Evolutionary conservation across 768 basidiomycete genomes (phyloP).

Genomic region (Neoboletus brunneissimus): DNA sequence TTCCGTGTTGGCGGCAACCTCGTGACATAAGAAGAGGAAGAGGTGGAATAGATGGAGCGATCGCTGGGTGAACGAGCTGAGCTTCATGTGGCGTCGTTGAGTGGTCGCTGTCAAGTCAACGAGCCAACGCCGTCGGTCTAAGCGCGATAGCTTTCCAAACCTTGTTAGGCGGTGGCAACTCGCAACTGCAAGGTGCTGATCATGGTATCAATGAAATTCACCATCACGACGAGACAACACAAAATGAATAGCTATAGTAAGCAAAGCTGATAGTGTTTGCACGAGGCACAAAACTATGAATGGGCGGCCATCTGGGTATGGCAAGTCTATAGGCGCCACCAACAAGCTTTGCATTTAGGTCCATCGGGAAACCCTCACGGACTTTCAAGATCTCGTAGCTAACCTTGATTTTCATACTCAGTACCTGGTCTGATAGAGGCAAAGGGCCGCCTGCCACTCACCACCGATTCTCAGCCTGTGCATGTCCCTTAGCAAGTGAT

Average conservation of each 20-base stretch:
- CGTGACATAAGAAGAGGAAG: constrained; percentile 25
- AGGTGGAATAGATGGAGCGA: constrained; percentile 12
- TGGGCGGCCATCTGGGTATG: constrained; percentile 21
- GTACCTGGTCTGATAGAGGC: neutral
- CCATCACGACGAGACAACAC: constrained; percentile 11
- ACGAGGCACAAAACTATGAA: constrained; percentile 18
- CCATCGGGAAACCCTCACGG: constrained; percentile 19
- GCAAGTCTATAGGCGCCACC: constrained; percentile 13
- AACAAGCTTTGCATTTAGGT: constrained; percentile 5
- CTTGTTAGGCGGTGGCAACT: neutral
- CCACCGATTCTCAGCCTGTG: constrained; percentile 11
- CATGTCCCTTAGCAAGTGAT: constrained; percentile 28
- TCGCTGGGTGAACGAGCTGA: constrained; percentile 8
- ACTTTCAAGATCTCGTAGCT: constrained; percentile 20
- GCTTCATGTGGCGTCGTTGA: constrained; percentile 18
- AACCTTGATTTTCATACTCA: constrained; percentile 17
- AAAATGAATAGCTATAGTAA: constrained; percentile 11
- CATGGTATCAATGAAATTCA: constrained; percentile 14
- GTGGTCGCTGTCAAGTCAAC: constrained; percentile 18
- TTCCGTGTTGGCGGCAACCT: constrained; percentile 56
- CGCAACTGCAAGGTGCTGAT: constrained; percentile 3
- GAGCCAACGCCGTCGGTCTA: constrained; percentile 1
- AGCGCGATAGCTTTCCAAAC: neutral
- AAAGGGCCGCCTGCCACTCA: constrained; percentile 5
- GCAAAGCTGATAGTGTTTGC: constrained; percentile 2